These are phyloP conservation scores for Gossypium stocksii DNA, from an alignment of 345 rosid species.

Conservation along the genomic window DNA sequence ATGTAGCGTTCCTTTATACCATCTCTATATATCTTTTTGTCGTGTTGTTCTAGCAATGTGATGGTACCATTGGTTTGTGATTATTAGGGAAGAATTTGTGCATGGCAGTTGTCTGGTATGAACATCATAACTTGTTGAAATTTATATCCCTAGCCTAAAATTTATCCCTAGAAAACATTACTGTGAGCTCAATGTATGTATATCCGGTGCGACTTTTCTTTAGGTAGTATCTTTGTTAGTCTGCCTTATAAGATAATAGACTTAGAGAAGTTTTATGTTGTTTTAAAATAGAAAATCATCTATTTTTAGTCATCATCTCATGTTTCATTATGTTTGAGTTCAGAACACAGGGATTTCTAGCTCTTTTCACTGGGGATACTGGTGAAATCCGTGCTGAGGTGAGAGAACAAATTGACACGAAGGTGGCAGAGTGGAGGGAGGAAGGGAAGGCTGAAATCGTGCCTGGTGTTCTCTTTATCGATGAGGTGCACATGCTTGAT, in stretches of 20 bases:
- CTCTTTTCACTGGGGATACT: constrained; percentile 93
- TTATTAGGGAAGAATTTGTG: neutral
- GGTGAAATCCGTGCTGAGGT: constrained; percentile 96
- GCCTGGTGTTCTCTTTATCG: constrained; percentile 94
- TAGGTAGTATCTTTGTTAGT: neutral
- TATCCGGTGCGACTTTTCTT: neutral
- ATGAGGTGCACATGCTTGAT: constrained; percentile 98
- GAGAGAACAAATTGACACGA: constrained; percentile 85
- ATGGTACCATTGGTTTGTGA: neutral
- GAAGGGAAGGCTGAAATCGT: constrained; percentile 97
- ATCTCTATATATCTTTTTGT: neutral
- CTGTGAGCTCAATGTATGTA: neutral
- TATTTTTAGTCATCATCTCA: neutral
- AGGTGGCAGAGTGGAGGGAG: constrained; percentile 98
- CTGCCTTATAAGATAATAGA: neutral
- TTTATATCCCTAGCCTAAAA: neutral
- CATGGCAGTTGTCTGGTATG: neutral
- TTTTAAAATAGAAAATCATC: neutral
- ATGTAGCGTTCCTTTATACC: neutral
- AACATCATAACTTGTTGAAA: constrained; percentile 1
- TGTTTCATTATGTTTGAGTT: constrained; percentile 8
- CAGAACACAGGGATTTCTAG: constrained; percentile 95
- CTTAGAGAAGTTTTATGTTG: neutral
- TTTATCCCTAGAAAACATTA: neutral
- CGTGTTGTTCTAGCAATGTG: neutral